Base-by-base conservation (phyloP, 441 rosid genomes). In the Theobroma grandiflorum region DNA sequence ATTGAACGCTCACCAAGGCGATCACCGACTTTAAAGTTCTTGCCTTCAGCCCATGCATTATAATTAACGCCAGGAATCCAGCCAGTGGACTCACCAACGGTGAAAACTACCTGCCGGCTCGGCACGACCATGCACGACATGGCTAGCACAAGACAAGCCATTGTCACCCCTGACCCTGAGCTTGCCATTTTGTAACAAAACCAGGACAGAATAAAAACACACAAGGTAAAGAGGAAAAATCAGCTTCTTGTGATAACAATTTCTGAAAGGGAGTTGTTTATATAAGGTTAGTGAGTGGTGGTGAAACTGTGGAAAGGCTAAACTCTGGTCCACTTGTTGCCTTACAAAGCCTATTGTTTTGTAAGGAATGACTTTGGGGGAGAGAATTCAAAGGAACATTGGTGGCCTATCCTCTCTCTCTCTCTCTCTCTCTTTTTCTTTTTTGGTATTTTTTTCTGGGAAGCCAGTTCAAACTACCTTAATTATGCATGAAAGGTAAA, bases 41-140 rank as follows among this genome's bases (percentile, higher is more conserved):
- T 95, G 83, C 77, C 89, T 31, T 83, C 77, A 49, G 92, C 81
- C 91, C 95, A 88, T 3, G 93, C 88, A 83, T 74, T 81, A 69
- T 95, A 95, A 78, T 92, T 95, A 18, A 35, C 8, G 16, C 98
- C 93, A 55, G 87, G 72, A 37, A 86, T 72, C 98, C 98, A 93
- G 61, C 95, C 93, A 4, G 62, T 3, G 11, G 80, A 6, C 69
- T 87, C 95, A 53, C 93, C 96, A 1, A 95, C 93, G 2, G 92
- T 92, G 84, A 89, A 89, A 76, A 83, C 88, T 2, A 88, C 82
- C 18, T 93, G 92, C 61, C 74, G 83, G 78, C 85, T 78, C 35
- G 91, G 91, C 66, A 73, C 81, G 16, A 57, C 85, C 84, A 82
- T 81, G 12, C 79, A 86, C 71, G 63, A 80, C 72, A 50, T 73